These are phyloP conservation scores for Entrophospora sp. DNA, from an alignment of 192 early-diverging fungal species.

Conservation along the genomic window DNA sequence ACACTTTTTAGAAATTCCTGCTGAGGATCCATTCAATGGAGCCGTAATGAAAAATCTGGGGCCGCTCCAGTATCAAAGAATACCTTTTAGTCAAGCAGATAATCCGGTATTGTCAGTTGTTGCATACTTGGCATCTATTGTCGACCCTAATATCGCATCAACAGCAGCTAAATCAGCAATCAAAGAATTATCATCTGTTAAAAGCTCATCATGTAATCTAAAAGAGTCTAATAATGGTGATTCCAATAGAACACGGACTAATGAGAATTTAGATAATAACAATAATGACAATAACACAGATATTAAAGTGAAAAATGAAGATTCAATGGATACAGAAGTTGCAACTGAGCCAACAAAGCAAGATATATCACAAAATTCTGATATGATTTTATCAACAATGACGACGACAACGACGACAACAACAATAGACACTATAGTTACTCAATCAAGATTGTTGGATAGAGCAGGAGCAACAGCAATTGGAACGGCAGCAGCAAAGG, in stretches of 20 bases:
- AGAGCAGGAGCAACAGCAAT: slow-evolving; percentile 80
- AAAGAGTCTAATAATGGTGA: neutral
- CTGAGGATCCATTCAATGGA: slow-evolving; percentile 69
- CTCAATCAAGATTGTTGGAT: slow-evolving; percentile 49
- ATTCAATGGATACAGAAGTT: slow-evolving; percentile 30
- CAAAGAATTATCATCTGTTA: slow-evolving; percentile 46
- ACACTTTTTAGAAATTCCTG: slow-evolving; percentile 81
- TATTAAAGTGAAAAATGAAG: slow-evolving; percentile 20
- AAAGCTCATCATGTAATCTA: slow-evolving; percentile 19
- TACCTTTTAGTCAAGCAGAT: slow-evolving; percentile 72
- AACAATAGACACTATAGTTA: slow-evolving; percentile 14
- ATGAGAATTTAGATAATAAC: too few relatives aligned
- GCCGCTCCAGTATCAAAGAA: slow-evolving; percentile 56
- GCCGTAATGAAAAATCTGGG: slow-evolving; percentile 37
- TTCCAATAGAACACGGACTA: too few relatives aligned
- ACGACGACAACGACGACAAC: neutral
- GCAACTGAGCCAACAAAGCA: neutral
- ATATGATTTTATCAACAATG: neutral
- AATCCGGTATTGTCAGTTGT: slow-evolving; percentile 91
- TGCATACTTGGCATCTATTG: slow-evolving; percentile 77
- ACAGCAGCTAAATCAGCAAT: slow-evolving; percentile 83
- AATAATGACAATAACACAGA: too few relatives aligned
- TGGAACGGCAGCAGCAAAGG: slow-evolving; percentile 88
- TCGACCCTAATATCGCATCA: slow-evolving; percentile 78
- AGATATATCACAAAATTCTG: neutral